These are phyloP conservation scores for Thinopyrum elongatum DNA, from an alignment of 176 grass and related monocot species.

Conservation along the genomic window DNA sequence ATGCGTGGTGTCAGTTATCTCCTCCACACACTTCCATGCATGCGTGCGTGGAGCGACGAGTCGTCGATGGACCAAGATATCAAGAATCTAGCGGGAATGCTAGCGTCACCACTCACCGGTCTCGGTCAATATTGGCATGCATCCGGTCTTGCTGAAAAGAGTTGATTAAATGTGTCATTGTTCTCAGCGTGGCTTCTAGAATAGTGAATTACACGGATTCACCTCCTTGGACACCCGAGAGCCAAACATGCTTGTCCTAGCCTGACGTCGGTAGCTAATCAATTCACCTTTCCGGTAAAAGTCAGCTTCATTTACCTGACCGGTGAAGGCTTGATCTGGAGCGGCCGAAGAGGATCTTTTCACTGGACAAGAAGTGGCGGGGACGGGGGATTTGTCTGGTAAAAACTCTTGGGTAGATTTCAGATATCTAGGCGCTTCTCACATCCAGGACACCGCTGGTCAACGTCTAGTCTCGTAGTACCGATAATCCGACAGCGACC, in stretches of 20 bases:
- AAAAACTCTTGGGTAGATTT: not conserved
- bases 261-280: too few relatives aligned
- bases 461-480: too few relatives aligned
- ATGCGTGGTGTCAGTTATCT: not conserved
- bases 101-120: not conserved
- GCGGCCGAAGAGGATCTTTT: not conserved
- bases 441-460: too few relatives aligned
- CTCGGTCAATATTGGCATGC: slow-evolving; percentile 18
- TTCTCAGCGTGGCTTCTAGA: slow-evolving; percentile 6
- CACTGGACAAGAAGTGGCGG: not conserved
- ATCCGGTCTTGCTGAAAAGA: not conserved
- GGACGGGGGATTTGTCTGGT: too few relatives aligned
- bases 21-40: not conserved
- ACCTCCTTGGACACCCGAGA: not conserved
- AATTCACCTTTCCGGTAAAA: not conserved
- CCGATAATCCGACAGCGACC: too few relatives aligned
- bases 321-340: not conserved
- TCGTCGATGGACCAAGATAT: not conserved
- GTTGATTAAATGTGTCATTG: not conserved
- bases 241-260: too few relatives aligned
- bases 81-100: not conserved
- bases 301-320: not conserved
- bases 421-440: too few relatives aligned
- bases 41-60: not conserved
- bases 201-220: not conserved